Conservation (phyloP, 306 rosid species). For the Adenanthera pavonina region DNA sequence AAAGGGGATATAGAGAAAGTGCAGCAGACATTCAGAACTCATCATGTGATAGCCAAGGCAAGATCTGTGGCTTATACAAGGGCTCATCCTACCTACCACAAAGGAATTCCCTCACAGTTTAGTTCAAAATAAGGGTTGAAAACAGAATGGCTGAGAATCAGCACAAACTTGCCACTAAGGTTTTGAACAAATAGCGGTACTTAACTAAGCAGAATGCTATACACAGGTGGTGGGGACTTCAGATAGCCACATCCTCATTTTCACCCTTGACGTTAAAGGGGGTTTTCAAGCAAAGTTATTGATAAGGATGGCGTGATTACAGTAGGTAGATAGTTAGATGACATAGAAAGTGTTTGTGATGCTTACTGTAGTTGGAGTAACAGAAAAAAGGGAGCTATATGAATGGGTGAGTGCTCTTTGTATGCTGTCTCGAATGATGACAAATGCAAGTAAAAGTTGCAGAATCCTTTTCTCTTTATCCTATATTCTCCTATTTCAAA, state of each 20-base stretch:
- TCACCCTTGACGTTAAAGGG: not conserved
- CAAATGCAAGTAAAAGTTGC: not conserved
- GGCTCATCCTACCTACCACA: too few species aligned
- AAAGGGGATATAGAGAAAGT: too few species aligned
- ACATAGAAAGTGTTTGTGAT: not conserved
- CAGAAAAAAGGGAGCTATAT: not conserved
- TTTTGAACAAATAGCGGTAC: not conserved
- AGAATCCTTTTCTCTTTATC: not conserved
- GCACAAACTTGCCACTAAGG: not conserved
- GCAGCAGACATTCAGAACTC: too few species aligned
- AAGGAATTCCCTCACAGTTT: too few species aligned
- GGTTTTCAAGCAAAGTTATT: too few species aligned
- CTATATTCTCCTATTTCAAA: not conserved
- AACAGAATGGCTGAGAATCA: too few species aligned
- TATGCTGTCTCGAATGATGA: not conserved
- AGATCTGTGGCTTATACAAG: too few species aligned
- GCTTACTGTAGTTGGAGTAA: not conserved
- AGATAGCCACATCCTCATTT: not conserved
- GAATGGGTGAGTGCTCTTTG: not conserved
- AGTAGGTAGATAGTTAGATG: too few species aligned
- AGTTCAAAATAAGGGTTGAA: too few species aligned
- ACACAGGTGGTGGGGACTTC: not conserved
- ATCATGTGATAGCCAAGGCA: too few species aligned
- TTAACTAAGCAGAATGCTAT: not conserved
- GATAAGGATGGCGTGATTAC: too few species aligned